Evolutionary conservation across 192 early-diverging fungal species (phyloP), one percentile per base, ranked within the genome.

Genomic region (Piromyces sp.): DNA sequence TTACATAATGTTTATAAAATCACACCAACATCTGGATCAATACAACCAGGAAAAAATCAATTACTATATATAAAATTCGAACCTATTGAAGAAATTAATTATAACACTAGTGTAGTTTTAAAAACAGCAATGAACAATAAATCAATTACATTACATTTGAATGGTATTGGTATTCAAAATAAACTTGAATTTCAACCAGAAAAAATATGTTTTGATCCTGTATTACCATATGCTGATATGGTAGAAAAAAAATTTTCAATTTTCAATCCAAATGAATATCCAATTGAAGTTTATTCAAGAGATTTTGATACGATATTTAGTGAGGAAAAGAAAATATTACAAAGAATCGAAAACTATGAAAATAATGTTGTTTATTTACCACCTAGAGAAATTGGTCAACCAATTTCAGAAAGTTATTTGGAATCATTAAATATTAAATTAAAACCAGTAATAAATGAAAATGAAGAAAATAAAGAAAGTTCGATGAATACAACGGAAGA

Each of bases 251-350:
- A 85, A 40, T 84, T 91, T 78, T 82, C 80, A 13, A 85, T 87
- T 22, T 81, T 81, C 83, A 91, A 91, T 81, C 87, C 89, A 0
- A 90, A 84, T 29, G 83, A 83, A 78, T 84, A 88, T 40, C 86
- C 88, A 3, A 79, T 91, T 17, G 90, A 91, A 82, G 82, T 91
- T 15, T 89, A 83, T 78, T 87, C 88, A 4, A 30, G 87, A 26
- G 88, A 91, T n/a, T 90, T 88, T 84, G 90, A 91, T 82, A 81
- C 87, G 40, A 83, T 87, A 31, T 91, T 87, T 81, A 79, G 84
- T 78, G 87, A 91, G 51, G 90, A 91, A 78, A 89, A 90, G 81
- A 87, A 87, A 30, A 40, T 89, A 26, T 82, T 91, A 42, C 51
- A 83, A 26, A 29, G 86, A 28, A 79, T 89, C 80, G 87, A 85